Base-by-base conservation (phyloP, 345 rosid species). In the Pseudoturritis turrita region DNA sequence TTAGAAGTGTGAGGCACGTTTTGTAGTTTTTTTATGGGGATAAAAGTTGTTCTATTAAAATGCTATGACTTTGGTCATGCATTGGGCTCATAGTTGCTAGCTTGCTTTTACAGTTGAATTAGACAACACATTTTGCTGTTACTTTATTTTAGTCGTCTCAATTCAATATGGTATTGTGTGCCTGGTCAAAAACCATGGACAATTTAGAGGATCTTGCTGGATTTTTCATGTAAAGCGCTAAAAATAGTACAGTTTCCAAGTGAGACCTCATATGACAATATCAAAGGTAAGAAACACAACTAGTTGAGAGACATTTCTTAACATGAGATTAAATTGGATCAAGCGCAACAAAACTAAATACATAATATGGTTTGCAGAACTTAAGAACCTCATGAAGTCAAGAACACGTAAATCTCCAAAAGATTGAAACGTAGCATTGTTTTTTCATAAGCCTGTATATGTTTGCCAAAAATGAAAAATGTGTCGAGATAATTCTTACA, bases 1-100 rank as follows among this genome's bases (percentile, higher is more conserved):
- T 35, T 66, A 9, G 5, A 67, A 40, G 72, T 41, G 62, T 40
- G 51, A 40, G 62, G 8, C 71, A 52, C 60, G 28, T 52, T 51
- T 37, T 15, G 25, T 43, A 15, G 37, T 7, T n/a, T n/a, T n/a
- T n/a, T n/a, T n/a, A n/a, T n/a, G n/a, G n/a, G n/a, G n/a, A n/a
- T n/a, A n/a, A n/a, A n/a, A n/a, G n/a, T n/a, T n/a, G n/a, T n/a
- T n/a, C n/a, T n/a, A n/a, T n/a, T n/a, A n/a, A n/a, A n/a, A n/a
- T n/a, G n/a, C n/a, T n/a, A n/a, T n/a, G n/a, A n/a, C n/a, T n/a
- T n/a, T n/a, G n/a, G n/a, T n/a, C n/a, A n/a, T n/a, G n/a, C n/a
- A n/a, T n/a, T n/a, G n/a, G n/a, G n/a, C n/a, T n/a, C n/a, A n/a
- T n/a, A n/a, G n/a, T 40, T 59, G 14, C 25, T 52, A 23, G 49